Evolutionary conservation across 371 early-diverging fungal species (phyloP).

Genomic region (Dichotomocladium elegans): DNA sequence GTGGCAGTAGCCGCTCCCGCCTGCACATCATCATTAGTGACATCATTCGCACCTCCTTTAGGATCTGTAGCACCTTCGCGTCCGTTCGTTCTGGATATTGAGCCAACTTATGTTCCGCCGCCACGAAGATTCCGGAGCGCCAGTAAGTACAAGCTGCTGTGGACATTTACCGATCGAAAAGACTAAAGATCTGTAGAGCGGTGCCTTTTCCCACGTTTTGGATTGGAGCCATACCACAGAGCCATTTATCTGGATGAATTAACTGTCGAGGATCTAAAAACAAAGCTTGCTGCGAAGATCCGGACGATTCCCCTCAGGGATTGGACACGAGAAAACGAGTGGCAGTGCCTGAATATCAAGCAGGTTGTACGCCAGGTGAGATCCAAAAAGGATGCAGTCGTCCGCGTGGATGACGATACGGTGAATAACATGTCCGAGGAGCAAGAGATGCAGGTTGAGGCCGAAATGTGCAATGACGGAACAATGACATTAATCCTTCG

Average conservation of each 20-base stretch:
- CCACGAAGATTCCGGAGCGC: conserved; percentile 27
- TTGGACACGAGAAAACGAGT: no score
- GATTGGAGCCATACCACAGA: conserved; percentile 20
- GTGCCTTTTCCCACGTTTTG: conserved; percentile 47
- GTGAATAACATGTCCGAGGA: conserved; percentile 51
- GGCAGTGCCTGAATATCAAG: conserved; percentile 10
- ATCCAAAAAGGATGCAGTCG: conserved; percentile 26
- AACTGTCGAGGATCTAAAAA: conserved; percentile 37
- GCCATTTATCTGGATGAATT: conserved; percentile 53
- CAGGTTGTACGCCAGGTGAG: conserved; percentile 34
- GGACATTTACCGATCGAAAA: background rate
- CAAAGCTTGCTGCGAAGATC: conserved; percentile 33
- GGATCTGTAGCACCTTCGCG: background rate
- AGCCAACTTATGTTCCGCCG: conserved; percentile 32
- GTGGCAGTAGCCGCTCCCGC: no score
- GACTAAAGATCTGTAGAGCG: conserved; percentile 22
- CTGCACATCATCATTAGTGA: no score
- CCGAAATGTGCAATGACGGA: conserved; percentile 35
- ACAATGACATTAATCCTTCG: conserved; percentile 43
- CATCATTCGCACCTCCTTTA: conserved; percentile 9
- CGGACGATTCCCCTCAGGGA: conserved; percentile 12
- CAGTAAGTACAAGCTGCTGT: conserved; percentile 16
- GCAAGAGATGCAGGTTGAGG: conserved; percentile 49
- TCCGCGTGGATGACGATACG: conserved; percentile 45
- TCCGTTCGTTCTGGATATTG: conserved; percentile 12